phyloP scores from a whole-genome alignment of 2,329 filamentous ascomycete genomes.

The Penicillium sp. region DNA sequence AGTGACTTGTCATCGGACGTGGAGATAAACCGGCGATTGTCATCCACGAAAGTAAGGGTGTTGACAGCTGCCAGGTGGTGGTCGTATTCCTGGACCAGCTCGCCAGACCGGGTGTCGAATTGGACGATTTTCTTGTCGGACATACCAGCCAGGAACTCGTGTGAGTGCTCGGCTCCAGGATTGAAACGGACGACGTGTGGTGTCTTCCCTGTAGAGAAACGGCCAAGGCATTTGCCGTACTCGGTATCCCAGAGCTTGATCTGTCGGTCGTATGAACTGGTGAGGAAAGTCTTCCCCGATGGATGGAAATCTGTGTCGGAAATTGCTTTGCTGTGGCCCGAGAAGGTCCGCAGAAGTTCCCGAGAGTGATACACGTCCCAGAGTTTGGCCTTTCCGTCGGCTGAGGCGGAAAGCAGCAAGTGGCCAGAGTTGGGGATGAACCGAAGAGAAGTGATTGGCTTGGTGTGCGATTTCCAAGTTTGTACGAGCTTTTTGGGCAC shows the following conservation, averaged over 20 bases:
- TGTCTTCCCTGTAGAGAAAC: slow-evolving; percentile 90
- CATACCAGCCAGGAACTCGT: slow-evolving; percentile 95
- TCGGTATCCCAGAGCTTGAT: slow-evolving; percentile 99
- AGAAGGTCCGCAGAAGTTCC: slow-evolving; percentile 85
- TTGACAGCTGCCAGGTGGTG: slow-evolving; percentile 98
- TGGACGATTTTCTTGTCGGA: slow-evolving; percentile 99
- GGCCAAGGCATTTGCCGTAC: slow-evolving; percentile 79
- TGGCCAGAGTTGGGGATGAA: slow-evolving; percentile 90
- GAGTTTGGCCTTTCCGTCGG: slow-evolving; percentile 86
- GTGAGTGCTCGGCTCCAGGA: slow-evolving; percentile 67
- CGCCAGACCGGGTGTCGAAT: slow-evolving; percentile 79
- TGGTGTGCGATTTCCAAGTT: slow-evolving; percentile 79
- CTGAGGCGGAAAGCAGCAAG: slow-evolving; percentile 80
- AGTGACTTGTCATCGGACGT: slow-evolving; percentile 96
- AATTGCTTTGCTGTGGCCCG: slow-evolving; percentile 82
- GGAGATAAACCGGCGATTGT: slow-evolving; percentile 92
- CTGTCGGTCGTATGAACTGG: slow-evolving; percentile 86
- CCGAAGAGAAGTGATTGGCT: slow-evolving; percentile 80
- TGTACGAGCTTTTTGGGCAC: slow-evolving; percentile 92
- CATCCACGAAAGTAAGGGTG: slow-evolving; percentile 93
- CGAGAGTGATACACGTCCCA: slow-evolving; percentile 91
- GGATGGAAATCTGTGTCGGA: slow-evolving; percentile 86
- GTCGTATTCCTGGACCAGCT: slow-evolving; percentile 94
- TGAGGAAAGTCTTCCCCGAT: slow-evolving; percentile 79
- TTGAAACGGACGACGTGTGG: slow-evolving; percentile 95